Base-by-base conservation (phyloP, 352 stramenopile genomes). In the Phytophthora pinifolia region DNA sequence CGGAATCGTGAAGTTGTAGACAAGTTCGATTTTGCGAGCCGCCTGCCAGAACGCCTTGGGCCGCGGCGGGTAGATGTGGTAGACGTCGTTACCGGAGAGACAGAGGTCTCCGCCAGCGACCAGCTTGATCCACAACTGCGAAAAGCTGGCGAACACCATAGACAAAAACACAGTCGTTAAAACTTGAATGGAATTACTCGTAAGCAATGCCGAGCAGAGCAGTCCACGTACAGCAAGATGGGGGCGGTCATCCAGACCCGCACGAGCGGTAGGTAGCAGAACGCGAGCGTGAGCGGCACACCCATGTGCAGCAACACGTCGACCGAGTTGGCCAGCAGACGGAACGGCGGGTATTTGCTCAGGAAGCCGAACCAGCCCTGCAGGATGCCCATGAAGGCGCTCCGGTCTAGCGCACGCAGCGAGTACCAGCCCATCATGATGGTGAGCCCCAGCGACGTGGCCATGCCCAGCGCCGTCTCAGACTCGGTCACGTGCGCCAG, bases 351-450 rank as follows among this genome's bases (percentile, higher is more conserved):
- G 48, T 70, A 74, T 35, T 70, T 67, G 41, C 68, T 75, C 13
- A 77, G 33, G 46, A 74, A 65, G 33, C 73, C 73, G 47, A 79
- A 76, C 70, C 71, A 76, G 45, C 70, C 70, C 37, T 77, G 66
- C 47, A 83, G 32, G 15, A 83, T 75, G 22, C 65, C 70, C 42
- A 63, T 65, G 67, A 83, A 83, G 31, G 73, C 70, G 18, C 65
- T 63, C 8, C 63, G 50, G 43, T 83, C 73, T 30, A 79, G 27
- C 17, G 54, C 37, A 3, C 73, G 73, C 37, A 83, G 58, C 46
- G 70, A 74, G 54, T 79, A 83, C 73, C 73, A 83, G 27, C 70
- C 68, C 56, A 79, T 72, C 73, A 83, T 83, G 46, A 83, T 78
- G 45, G 73, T 75, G 48, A 78, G 54, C 6, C 73, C 67, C 10